Evolutionary conservation across 2,329 filamentous ascomycete species (phyloP).

Genomic region (Hypoxylon sp.): DNA sequence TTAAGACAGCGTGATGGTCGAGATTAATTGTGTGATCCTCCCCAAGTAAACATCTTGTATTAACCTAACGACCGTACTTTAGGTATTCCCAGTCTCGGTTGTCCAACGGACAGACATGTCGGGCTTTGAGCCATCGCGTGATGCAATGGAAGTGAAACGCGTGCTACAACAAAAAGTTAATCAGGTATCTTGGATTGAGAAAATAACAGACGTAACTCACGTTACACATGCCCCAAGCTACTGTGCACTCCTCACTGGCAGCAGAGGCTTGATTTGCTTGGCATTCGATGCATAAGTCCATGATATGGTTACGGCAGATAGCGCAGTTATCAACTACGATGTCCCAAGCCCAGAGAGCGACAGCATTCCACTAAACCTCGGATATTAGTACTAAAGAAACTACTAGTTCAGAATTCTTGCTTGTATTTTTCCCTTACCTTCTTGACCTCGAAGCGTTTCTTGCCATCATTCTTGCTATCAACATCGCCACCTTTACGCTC

Average conservation of each 20-base stretch:
- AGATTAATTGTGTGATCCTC: conserved; percentile 2
- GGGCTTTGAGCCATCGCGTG: conserved; percentile 98
- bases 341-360: conserved; percentile 99
- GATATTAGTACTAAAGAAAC: conserved; percentile 33
- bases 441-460: conserved; percentile 99
- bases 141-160: conserved; percentile 99
- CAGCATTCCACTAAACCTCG: conserved; percentile 88
- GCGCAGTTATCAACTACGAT: conserved; percentile 99
- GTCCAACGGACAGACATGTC: conserved; percentile 96
- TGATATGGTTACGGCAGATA: conserved; percentile 99
- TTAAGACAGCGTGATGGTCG: background rate
- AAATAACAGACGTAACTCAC: conserved; percentile 68
- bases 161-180: conserved; percentile 74
- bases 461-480: conserved; percentile 74
- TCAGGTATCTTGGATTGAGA: conserved; percentile 9
- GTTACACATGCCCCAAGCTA: conserved; percentile 99
- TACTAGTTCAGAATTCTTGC: background rate
- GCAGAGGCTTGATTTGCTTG: conserved; percentile 98
- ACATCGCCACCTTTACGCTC: conserved; percentile 61
- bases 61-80: conserved; percentile 83
- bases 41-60: conserved; percentile 2
- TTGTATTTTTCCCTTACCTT: conserved; percentile 74
- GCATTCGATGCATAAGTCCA: conserved; percentile 99
- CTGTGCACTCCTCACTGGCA: conserved; percentile 97
- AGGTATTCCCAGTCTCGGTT: conserved; percentile 99